Evolutionary conservation across 108 stramenopile species (phyloP), one percentile per base, ranked within the genome.

Genomic region (Cyclostephanos tholiformis): DNA sequence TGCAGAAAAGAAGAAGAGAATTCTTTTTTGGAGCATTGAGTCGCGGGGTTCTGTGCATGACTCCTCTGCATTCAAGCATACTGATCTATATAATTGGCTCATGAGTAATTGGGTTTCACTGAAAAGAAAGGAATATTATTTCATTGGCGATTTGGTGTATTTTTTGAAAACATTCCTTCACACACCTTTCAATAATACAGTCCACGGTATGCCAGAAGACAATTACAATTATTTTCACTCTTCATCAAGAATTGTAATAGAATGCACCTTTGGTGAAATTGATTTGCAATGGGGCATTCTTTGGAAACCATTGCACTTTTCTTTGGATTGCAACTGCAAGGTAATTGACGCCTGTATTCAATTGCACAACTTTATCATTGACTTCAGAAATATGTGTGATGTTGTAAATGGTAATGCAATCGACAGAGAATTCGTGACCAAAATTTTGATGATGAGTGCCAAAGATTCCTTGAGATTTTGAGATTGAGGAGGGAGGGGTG

Each of bases 231-330:
- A 51, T n/a, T 68, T 55, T 17, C 72, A 60, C 25, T 80, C 79
- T 25, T 68, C 48, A 10, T 35, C 30, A 6, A 52, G 66, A 13
- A 80, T 80, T 14, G 38, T 19, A 4, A 65, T 80, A 12, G 79
- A 80, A 46, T 80, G 79, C 30, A 59, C 79, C 19, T 80, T 80
- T 74, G 79, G 74, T 16, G 74, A 80, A 35, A 56, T 80, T 50
- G 61, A 69, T 26, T 29, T 75, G 25, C 59, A 67, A 4, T 80
- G 79, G 79, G 79, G 67, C 19, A 75, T 80, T 26, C 35, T 80
- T n/a, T 80, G 79, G 73, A 23, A 46, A 5, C 25, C 49, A n/a
- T 67, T 80, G 26, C 8, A 43, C 25, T 75, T 74, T 57, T 19
- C 46, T 0, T 57, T 80, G 25, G 22, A 49, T 44, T 5, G 69